Conservation (phyloP, 768 basidiomycete genomes). For the Lentinus brumalis region DNA sequence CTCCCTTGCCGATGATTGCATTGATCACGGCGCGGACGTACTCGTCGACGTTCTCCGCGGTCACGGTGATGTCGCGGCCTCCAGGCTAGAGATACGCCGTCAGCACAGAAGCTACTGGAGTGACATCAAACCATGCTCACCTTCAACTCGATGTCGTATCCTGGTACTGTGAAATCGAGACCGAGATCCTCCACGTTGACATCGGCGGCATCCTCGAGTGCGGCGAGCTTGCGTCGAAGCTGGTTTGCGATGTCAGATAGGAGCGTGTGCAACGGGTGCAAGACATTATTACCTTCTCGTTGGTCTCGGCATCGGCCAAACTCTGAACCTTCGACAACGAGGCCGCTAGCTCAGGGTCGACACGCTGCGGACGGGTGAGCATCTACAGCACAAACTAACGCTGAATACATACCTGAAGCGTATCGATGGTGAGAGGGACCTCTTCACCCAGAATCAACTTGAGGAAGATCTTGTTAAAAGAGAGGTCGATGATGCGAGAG, state of each 20-base stretch:
- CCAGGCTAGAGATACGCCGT: constrained; percentile 52
- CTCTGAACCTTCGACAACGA: constrained; percentile 80
- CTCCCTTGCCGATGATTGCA: constrained; percentile 82
- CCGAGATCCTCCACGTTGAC: constrained; percentile 83
- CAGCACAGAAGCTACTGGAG: not conserved
- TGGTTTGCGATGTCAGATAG: not conserved
- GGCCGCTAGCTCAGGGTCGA: constrained; percentile 83
- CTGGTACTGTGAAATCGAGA: constrained; percentile 95
- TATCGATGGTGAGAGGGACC: constrained; percentile 80
- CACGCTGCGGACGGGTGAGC: constrained; percentile 48
- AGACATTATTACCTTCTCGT: constrained; percentile 53
- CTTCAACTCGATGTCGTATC: constrained; percentile 89
- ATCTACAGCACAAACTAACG: not conserved
- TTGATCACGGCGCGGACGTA: constrained; percentile 89
- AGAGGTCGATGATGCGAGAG: constrained; percentile 94
- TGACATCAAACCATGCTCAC: constrained; percentile 42
- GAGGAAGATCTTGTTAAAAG: constrained; percentile 94
- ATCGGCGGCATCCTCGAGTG: constrained; percentile 24
- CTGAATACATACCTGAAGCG: constrained; percentile 61
- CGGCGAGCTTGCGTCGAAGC: constrained; percentile 36
- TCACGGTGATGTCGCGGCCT: constrained; percentile 81
- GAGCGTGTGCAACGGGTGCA: not conserved
- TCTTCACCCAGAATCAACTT: constrained; percentile 87
- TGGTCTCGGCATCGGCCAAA: constrained; percentile 52
- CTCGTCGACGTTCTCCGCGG: constrained; percentile 83